Base-by-base conservation (phyloP, 2,329 filamentous ascomycete species). In the Orbilia blumenaviensis region DNA sequence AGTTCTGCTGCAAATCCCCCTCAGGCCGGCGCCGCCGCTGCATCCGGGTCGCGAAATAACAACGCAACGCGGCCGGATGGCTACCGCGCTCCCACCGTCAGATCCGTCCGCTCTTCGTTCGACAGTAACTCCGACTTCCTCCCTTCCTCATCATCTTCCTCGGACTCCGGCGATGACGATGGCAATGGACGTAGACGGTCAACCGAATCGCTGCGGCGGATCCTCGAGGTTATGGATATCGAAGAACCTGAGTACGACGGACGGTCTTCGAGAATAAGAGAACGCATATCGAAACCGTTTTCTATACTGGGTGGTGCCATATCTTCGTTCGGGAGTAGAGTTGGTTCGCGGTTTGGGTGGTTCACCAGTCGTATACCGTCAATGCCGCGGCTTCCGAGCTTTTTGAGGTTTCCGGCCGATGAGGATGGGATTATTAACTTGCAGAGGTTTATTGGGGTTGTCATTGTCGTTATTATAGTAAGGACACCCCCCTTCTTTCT, bases 191-290 rank as follows among this genome's bases (percentile, higher is more conserved):
- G 41, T 1, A 81, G 84, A 77, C 81, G 85, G 80, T 84, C 86
- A 29, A 84, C 84, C 54, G 85, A 85, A 61, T 84, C 84, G 61
- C 80, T 88, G 76, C 85, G 87, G 77, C 83, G 86, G 78, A 86
- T 88, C 79, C 84, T 90, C 79, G 85, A 88, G 80, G 86, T 90
- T 83, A 88, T 89, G 84, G 87, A 88, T 68, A 84, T 88, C 42
- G 83, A 88, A 78, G 87, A 88, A 78, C 83, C 83, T 25, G 78
- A 74, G 38, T 79, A 75, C 34, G 79, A 81, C 62, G 78, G 72
- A 16, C 54, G 71, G 21, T 54, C 64, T n/a, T 66, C 73, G 5
- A 64, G 73, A 27, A 72, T 77, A 72, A 50, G 73, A 34, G 60
- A 74, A 73, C 61, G 68, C 42, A 50, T 68, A 58, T 72, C 66